Evolutionary conservation across 345 rosid genomes (phyloP), one percentile per base, ranked within the genome.

Genomic region (Linum trigynum): DNA sequence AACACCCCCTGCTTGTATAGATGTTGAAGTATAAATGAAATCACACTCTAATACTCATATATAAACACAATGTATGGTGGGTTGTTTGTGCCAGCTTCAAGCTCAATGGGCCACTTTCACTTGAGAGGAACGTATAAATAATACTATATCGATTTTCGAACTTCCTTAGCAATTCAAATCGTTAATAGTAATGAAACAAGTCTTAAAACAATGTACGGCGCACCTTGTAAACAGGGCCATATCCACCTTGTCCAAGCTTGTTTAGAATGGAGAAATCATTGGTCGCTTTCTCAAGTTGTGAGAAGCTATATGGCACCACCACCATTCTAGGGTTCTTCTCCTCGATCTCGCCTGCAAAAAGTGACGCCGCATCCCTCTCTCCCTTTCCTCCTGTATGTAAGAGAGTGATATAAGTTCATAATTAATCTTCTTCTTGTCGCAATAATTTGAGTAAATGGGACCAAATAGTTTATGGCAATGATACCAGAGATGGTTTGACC

Each of bases 211-310:
- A 23, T 23, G 32, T 23, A 23, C 32, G 32, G 1, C 32, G 32
- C 32, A 61, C 38, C 40, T 38, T 36, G 42, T 62, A 7, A 41
- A 11, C 51, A 39, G 65, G 65, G 16, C 65, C 65, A 62, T 39
- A 62, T 40, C 65, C 65, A 16, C 65, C 65, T 15, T 62, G 9
- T 3, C 50, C 36, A 5, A 62, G 50, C 50, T 62, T 62, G 23
- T 62, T 62, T 14, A 1, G 32, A 15, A 12, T 36, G 23, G 65
- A 39, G 32, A 62, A 62, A 1, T n/a, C 50, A 12, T 62, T 9
- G 1, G 65, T 62, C 0, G 65, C 65, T 40, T 15, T 23, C 65
- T 62, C 50, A 39, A 62, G 40, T 41, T 39, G 10, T n/a, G 32
- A 5, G 6, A 62, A 39, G 41, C 50, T 62, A 16, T 39, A 62